Percentiles rank a stretch among this genome's conserved stretches.
These are phyloP conservation scores for Rosa chinensis DNA, from an alignment of 306 rosid species.

Conservation along the genomic window DNA sequence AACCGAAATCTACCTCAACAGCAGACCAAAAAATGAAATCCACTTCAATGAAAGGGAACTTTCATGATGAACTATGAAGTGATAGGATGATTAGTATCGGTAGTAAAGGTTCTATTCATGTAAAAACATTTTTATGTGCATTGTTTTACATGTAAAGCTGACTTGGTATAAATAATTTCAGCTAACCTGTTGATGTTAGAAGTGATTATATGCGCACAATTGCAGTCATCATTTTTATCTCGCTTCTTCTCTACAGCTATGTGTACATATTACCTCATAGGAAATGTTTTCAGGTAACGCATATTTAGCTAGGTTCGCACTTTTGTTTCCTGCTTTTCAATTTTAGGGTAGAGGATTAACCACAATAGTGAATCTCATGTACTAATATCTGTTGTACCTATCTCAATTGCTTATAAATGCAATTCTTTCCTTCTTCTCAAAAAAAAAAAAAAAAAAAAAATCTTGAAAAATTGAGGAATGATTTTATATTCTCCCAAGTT, in stretches of 20 bases:
- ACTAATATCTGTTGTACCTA: too few relatives aligned
- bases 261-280: too few relatives aligned
- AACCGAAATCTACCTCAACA: conserved; percentile 10
- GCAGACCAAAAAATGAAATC: neutral
- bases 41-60: conserved; percentile 13
- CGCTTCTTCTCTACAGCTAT: too few relatives aligned
- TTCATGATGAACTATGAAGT: conserved; percentile 35
- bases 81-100: neutral
- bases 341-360: too few relatives aligned
- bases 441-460: too few relatives aligned
- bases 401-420: too few relatives aligned
- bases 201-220: neutral
- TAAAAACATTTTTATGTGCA: neutral
- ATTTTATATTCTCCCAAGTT: neutral
- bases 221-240: neutral
- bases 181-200: neutral
- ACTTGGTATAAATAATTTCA: conserved; percentile 8
- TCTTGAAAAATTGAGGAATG: neutral
- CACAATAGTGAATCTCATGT: too few relatives aligned
- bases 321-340: too few relatives aligned
- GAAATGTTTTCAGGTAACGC: too few relatives aligned
- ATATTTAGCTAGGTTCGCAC: too few relatives aligned
- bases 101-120: neutral
- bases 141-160: neutral
- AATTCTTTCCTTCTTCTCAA: too few relatives aligned